A percentile compares a stretch with the other conserved stretches of the same genome.
Conservation (phyloP, 2,329 filamentous ascomycete genomes). For the Neonectria punicea region DNA sequence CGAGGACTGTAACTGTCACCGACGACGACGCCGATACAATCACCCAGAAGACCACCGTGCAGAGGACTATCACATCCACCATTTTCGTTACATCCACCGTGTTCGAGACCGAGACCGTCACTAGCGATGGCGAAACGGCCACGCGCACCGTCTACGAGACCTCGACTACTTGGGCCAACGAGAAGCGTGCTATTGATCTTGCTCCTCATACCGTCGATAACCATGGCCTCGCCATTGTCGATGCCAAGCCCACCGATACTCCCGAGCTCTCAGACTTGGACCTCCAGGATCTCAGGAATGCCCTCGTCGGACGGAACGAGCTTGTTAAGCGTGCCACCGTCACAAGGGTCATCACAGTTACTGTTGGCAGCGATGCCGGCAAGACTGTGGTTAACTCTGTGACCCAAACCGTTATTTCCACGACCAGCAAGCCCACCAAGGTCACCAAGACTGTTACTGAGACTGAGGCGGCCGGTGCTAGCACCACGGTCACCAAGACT, state of each 20-base stretch:
- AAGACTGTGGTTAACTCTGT: conserved; percentile 44
- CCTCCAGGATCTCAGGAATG: conserved; percentile 28
- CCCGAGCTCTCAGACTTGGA: conserved; percentile 28
- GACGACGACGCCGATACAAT: conserved; percentile 41
- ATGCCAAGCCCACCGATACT: conserved; percentile 33
- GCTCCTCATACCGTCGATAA: conserved; percentile 41
- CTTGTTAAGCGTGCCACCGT: conserved; percentile 50
- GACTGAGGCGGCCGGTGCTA: conserved; percentile 49
- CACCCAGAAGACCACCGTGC: conserved; percentile 45
- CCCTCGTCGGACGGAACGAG: conserved; percentile 30
- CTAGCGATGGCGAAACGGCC: conserved; percentile 48
- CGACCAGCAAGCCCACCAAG: conserved; percentile 43
- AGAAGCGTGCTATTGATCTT: conserved; percentile 47
- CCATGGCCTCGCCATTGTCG: conserved; percentile 19
- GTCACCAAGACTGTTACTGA: conserved; percentile 46
- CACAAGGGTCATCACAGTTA: conserved; percentile 48
- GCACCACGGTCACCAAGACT: conserved; percentile 52
- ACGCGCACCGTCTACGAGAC: conserved; percentile 51
- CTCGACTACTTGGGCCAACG: conserved; percentile 46
- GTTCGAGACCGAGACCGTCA: conserved; percentile 51
- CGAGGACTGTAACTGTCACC: conserved; percentile 46
- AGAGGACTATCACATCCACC: conserved; percentile 46
- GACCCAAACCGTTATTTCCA: conserved; percentile 47
- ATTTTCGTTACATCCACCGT: conserved; percentile 48
- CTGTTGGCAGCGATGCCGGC: conserved; percentile 36